These are phyloP conservation scores for Hypoxylon perforatum DNA, from an alignment of 495 filamentous ascomycete species.

Conservation along the genomic window DNA sequence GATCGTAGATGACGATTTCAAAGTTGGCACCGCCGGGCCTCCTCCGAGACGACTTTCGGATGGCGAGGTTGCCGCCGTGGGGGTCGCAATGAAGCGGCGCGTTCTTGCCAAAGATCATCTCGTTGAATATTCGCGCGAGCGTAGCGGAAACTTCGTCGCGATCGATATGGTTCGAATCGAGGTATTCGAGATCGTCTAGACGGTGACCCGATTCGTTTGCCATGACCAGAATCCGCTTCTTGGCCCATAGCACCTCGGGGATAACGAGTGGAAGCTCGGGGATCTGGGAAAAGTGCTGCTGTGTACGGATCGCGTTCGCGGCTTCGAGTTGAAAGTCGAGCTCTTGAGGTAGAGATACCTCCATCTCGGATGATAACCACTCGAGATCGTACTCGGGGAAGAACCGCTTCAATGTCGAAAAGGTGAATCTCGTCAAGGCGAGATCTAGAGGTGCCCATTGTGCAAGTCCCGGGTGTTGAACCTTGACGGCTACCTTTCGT, in stretches of 20 bases:
- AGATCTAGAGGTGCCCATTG: constrained; percentile 94
- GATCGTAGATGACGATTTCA: constrained; percentile 97
- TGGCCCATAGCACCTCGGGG: constrained; percentile 90
- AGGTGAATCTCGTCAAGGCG: constrained; percentile 86
- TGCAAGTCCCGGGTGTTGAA: constrained; percentile 90
- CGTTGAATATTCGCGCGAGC: constrained; percentile 93
- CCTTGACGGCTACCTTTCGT: constrained; percentile 95
- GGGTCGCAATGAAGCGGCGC: constrained; percentile 97
- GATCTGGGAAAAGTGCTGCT: constrained; percentile 78
- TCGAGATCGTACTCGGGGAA: constrained; percentile 98
- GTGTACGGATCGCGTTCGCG: constrained; percentile 80
- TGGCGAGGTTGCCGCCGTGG: constrained; percentile 96
- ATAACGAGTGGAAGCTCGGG: constrained; percentile 83
- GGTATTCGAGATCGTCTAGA: constrained; percentile 86
- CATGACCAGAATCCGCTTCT: constrained; percentile 93
- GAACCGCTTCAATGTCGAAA: constrained; percentile 87
- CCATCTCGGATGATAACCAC: constrained; percentile 95
- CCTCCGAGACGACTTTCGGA: constrained; percentile 74
- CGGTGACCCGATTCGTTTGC: constrained; percentile 88
- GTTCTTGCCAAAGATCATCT: constrained; percentile 96
- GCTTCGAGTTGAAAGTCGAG: constrained; percentile 91
- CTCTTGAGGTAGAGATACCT: constrained; percentile 87
- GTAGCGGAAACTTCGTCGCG: constrained; percentile 97
- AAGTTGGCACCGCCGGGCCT: constrained; percentile 75
- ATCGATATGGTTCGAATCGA: constrained; percentile 87